Percentiles rank a stretch among this genome's conserved stretches.
phyloP scores from a whole-genome alignment of 2,329 filamentous ascomycete genomes.

The Scleromitrula shiraiana region DNA sequence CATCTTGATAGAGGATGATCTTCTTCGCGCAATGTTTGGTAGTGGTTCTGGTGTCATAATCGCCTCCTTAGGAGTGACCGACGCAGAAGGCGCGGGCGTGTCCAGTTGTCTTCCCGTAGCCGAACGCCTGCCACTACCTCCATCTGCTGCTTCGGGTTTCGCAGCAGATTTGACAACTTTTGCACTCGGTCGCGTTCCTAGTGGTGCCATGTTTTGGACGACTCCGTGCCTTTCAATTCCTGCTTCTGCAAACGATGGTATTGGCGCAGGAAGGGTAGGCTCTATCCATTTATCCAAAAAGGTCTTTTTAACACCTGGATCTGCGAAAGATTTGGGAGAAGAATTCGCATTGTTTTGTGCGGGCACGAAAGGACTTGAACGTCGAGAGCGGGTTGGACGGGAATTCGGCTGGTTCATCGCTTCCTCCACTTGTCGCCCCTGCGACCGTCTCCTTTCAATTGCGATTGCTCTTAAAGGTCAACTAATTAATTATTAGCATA shows the following conservation, averaged over 20 bases:
- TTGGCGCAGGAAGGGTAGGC: conserved; percentile 43
- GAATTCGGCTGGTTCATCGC: conserved; percentile 14
- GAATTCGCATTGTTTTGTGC: conserved; percentile 12
- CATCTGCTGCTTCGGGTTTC: conserved; percentile 16
- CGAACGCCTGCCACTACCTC: conserved; percentile 6
- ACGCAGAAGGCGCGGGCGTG: conserved; percentile 16
- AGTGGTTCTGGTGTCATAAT: conserved; percentile 22
- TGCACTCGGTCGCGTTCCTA: conserved; percentile 62
- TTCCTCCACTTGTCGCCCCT: conserved; percentile 12
- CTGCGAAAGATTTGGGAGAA: conserved; percentile 9
- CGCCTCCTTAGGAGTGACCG: conserved; percentile 20
- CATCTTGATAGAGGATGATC: conserved; percentile 14
- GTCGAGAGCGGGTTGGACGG: conserved; percentile 25
- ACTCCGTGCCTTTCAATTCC: conserved; percentile 69
- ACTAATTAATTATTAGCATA: conserved; percentile 22
- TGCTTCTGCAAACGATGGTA: conserved; percentile 66
- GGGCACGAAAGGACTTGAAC: conserved; percentile 23
- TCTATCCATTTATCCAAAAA: conserved; percentile 44
- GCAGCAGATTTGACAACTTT: conserved; percentile 45
- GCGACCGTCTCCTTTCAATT: conserved; percentile 16
- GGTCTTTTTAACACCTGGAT: conserved; percentile 20
- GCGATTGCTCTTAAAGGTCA: conserved; percentile 17
- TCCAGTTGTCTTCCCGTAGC: conserved; percentile 20
- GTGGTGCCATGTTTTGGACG: conserved; percentile 73
- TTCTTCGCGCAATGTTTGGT: conserved; percentile 8